These are phyloP conservation scores for Warburgia ugandensis DNA, from an alignment of 164 flowering plant genomes.

Conservation along the genomic window DNA sequence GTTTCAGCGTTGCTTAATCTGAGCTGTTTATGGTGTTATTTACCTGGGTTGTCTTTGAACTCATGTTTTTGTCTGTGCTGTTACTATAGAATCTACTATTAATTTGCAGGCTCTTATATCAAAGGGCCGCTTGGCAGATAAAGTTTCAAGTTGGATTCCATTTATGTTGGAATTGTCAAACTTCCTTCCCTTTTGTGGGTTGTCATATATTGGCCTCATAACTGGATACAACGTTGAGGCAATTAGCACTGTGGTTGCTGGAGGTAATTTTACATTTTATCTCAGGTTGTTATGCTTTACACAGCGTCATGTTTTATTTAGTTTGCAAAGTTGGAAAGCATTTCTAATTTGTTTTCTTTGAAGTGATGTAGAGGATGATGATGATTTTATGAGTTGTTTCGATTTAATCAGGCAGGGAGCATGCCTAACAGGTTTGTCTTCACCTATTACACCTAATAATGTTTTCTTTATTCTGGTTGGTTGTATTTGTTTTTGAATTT, in stretches of 20 bases:
- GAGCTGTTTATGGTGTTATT: conserved; percentile 1
- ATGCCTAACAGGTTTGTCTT: conserved; percentile 55
- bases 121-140: conserved; percentile 18
- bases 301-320: neutral
- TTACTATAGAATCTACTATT: neutral
- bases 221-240: conserved; percentile 49
- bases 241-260: conserved; percentile 20
- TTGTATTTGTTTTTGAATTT: neutral
- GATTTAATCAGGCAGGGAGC: conserved; percentile 64
- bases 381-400: conserved; percentile 43
- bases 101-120: conserved; percentile 56
- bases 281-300: conserved; percentile 1
- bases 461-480: neutral
- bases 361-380: conserved; percentile 34
- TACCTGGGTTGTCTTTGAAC: neutral
- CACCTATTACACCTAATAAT: neutral
- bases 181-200: conserved; percentile 49
- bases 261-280: conserved; percentile 32
- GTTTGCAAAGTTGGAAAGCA: neutral
- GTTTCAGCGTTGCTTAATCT: too few species aligned
- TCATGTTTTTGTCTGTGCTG: neutral
- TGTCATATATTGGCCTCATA: conserved; percentile 59
- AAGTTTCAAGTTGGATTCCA: conserved; percentile 22
- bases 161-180: conserved; percentile 37
- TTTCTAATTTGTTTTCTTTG: neutral